A percentile compares a stretch with the other conserved stretches of the same genome.
phyloP scores from a whole-genome alignment of 352 stramenopile species.

The Plasmopara halstedii region DNA sequence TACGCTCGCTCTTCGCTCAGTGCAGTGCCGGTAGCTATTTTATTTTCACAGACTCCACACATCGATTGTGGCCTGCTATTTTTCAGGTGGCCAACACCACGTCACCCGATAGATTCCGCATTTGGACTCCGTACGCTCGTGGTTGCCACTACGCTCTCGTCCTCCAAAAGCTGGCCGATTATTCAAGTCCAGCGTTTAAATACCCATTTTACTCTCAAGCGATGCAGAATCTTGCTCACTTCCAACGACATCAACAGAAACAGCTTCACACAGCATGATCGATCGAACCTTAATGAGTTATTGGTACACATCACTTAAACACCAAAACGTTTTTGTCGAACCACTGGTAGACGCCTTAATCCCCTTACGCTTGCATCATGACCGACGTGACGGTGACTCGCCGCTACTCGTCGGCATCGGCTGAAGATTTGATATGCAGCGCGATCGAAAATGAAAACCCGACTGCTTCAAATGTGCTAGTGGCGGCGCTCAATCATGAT shows the following conservation, averaged over 20 bases:
- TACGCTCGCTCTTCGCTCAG: conserved; percentile 39
- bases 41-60: conserved; percentile 63
- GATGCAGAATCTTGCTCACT: conserved; percentile 36
- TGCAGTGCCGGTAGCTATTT: conserved; percentile 37
- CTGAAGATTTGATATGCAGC: conserved; percentile 32
- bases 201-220: conserved; percentile 39
- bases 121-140: conserved; percentile 49
- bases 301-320: conserved; percentile 4
- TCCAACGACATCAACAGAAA: conserved; percentile 35
- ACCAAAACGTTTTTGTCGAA: conserved; percentile 6
- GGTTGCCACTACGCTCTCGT: conserved; percentile 60
- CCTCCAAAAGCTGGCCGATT: conserved; percentile 37
- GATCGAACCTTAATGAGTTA: neutral
- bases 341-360: conserved; percentile 5
- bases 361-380: conserved; percentile 5
- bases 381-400: conserved; percentile 31
- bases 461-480: conserved; percentile 41
- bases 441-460: conserved; percentile 48
- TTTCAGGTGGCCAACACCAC: conserved; percentile 30
- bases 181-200: conserved; percentile 16
- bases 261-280: conserved; percentile 23
- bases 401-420: conserved; percentile 19
- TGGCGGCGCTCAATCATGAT: conserved; percentile 59
- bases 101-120: conserved; percentile 26
- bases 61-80: conserved; percentile 61